Conservation (phyloP, 441 rosid species). For the Corymbia citriodora region DNA sequence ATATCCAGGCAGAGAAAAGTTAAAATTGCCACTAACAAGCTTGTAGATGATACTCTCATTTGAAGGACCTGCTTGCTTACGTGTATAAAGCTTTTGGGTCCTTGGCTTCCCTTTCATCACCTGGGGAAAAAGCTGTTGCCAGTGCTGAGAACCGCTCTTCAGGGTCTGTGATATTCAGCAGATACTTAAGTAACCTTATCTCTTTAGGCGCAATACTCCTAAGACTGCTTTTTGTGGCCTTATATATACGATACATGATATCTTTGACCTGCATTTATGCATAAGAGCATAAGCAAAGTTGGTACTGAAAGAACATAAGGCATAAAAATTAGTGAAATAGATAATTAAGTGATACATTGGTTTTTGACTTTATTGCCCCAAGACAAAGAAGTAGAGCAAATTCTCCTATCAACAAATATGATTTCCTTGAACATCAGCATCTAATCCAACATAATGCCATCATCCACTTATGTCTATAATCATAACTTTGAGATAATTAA, state of each 20-base stretch:
- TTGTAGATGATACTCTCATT: not conserved
- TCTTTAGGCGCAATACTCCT: slow-evolving; percentile 88
- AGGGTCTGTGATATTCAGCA: slow-evolving; percentile 82
- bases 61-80: slow-evolving; percentile 33
- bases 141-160: slow-evolving; percentile 91
- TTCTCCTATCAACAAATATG: not conserved
- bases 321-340: not conserved
- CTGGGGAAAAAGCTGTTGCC: slow-evolving; percentile 85
- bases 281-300: not conserved
- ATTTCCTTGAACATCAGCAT: not conserved
- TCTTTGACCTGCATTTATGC: slow-evolving; percentile 62
- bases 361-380: not conserved
- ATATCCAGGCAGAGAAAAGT: not conserved
- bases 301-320: not conserved
- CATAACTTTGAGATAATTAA: not conserved
- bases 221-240: slow-evolving; percentile 72
- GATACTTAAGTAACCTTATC: slow-evolving; percentile 70
- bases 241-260: slow-evolving; percentile 69
- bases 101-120: slow-evolving; percentile 60
- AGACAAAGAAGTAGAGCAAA: not conserved
- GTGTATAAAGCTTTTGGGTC: slow-evolving; percentile 73
- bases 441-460: not conserved
- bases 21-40: not conserved
- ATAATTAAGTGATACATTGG: not conserved
- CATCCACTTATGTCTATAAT: not conserved